These are phyloP conservation scores for Vitis hybrid DNA, from an alignment of 177 flowering plant species.

Conservation along the genomic window DNA sequence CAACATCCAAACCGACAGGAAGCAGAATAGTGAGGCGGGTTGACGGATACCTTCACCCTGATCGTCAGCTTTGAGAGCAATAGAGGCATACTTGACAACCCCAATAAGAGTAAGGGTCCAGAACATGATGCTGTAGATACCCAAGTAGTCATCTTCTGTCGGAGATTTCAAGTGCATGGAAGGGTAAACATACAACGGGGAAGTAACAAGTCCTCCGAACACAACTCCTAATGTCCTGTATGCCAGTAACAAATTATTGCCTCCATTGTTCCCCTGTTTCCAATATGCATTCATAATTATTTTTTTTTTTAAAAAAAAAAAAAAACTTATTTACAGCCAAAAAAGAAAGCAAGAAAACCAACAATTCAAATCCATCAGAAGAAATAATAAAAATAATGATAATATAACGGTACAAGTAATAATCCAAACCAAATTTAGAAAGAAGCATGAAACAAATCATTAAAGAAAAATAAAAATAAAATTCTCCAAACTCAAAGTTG, in stretches of 20 bases:
- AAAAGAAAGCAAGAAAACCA: not conserved
- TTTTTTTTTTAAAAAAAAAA: not conserved
- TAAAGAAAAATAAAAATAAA: too few species aligned
- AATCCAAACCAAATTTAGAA: too few species aligned
- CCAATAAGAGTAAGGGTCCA: conserved; percentile 86
- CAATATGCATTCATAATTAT: not conserved
- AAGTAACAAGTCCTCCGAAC: conserved; percentile 83
- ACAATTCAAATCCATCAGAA: not conserved
- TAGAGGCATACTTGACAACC: conserved; percentile 60
- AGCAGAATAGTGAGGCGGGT: too few species aligned
- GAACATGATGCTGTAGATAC: conserved; percentile 72
- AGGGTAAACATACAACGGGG: conserved; percentile 86
- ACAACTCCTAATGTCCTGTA: conserved; percentile 82
- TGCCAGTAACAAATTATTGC: conserved; percentile 48
- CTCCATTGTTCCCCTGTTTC: conserved; percentile 30
- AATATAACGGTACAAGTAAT: too few species aligned
- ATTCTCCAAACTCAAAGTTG: too few species aligned
- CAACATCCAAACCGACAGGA: too few species aligned
- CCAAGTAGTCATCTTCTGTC: conserved; percentile 65
- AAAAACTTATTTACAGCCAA: not conserved
- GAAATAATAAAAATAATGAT: too few species aligned
- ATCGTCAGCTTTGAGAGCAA: conserved; percentile 81
- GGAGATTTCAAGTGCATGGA: conserved; percentile 75
- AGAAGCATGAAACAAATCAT: too few species aligned
- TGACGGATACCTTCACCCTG: conserved; percentile 69